These are phyloP conservation scores for Agroathelia rolfsii DNA, from an alignment of 1,284 basidiomycete genomes.

Conservation along the genomic window DNA sequence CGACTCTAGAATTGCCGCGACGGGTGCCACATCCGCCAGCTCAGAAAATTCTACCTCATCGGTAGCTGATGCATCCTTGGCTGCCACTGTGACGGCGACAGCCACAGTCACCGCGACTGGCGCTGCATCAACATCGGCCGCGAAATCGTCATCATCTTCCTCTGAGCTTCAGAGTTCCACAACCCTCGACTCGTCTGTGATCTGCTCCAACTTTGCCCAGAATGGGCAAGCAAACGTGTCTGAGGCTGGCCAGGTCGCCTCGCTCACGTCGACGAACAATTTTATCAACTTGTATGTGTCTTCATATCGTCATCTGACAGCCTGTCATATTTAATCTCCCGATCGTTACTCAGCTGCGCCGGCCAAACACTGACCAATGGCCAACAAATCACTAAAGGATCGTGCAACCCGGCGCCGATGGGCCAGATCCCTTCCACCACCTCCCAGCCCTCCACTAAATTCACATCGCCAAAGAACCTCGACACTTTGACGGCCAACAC, in stretches of 20 bases:
- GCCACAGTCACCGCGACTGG: too few relatives aligned
- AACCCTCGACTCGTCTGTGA: slow-evolving; percentile 34
- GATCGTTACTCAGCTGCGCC: slow-evolving; percentile 14
- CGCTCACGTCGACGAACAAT: slow-evolving; percentile 38
- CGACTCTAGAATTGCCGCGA: slow-evolving; percentile 29
- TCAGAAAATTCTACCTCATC: too few relatives aligned
- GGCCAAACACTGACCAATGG: slow-evolving; percentile 33
- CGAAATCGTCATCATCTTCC: too few relatives aligned
- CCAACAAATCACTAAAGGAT: slow-evolving; percentile 36
- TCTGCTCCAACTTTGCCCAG: slow-evolving; percentile 35
- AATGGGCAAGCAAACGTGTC: slow-evolving; percentile 29
- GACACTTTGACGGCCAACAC: slow-evolving; percentile 34
- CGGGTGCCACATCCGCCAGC: slow-evolving; percentile 21
- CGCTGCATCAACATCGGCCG: too few relatives aligned
- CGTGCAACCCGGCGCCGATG: slow-evolving; percentile 52
- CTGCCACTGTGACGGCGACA: too few relatives aligned
- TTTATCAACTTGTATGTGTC: slow-evolving; percentile 43
- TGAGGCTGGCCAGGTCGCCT: slow-evolving; percentile 30
- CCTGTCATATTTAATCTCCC: too few relatives aligned
- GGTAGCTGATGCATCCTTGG: too few relatives aligned
- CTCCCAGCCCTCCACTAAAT: slow-evolving; percentile 48
- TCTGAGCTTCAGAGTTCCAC: slow-evolving; percentile 2
- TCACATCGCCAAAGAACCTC: slow-evolving; percentile 37
- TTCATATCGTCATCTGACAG: too few relatives aligned
- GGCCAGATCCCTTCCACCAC: slow-evolving; percentile 35